A percentile compares a stretch with the other conserved stretches of the same genome.
Evolutionary conservation across 768 basidiomycete species (phyloP).

Genomic region (Termitomyces sp.): DNA sequence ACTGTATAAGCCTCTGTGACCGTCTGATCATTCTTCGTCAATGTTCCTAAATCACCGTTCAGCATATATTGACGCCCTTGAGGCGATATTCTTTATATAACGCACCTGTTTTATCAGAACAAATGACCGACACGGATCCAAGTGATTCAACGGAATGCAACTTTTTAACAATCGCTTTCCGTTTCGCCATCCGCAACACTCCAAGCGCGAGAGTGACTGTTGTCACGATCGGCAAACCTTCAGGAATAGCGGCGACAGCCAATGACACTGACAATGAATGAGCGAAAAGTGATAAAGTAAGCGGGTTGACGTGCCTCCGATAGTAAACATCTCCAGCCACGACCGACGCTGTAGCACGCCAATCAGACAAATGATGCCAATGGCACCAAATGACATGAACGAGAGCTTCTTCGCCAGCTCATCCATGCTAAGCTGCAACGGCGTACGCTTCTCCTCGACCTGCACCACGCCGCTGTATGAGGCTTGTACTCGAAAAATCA

Average conservation of each 20-base stretch:
- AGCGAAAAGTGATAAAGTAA: neutral
- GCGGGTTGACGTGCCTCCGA: constrained; percentile 66
- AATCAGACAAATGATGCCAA: constrained; percentile 89
- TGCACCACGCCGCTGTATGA: constrained; percentile 23
- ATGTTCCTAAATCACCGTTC: constrained; percentile 54
- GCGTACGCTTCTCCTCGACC: constrained; percentile 87
- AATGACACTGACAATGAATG: constrained; percentile 66
- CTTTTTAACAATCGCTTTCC: constrained; percentile 97
- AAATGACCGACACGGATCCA: constrained; percentile 95
- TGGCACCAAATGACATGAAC: constrained; percentile 87
- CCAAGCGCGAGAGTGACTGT: constrained; percentile 96
- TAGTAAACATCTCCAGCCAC: constrained; percentile 99
- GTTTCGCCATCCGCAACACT: constrained; percentile 89
- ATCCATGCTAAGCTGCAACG: constrained; percentile 92
- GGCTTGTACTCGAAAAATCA: neutral
- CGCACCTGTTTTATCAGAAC: constrained; percentile 93
- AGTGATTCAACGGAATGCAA: constrained; percentile 92
- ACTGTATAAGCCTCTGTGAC: constrained; percentile 86
- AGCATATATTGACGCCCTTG: neutral
- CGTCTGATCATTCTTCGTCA: constrained; percentile 96
- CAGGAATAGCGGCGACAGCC: constrained; percentile 97
- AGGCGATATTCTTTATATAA: neutral
- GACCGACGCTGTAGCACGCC: constrained; percentile 81
- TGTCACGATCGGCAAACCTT: constrained; percentile 94
- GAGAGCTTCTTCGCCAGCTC: constrained; percentile 93